Evolutionary conservation across 192 early-diverging fungal genomes (phyloP).

Genomic region (Lunasporangiospora selenospora): DNA sequence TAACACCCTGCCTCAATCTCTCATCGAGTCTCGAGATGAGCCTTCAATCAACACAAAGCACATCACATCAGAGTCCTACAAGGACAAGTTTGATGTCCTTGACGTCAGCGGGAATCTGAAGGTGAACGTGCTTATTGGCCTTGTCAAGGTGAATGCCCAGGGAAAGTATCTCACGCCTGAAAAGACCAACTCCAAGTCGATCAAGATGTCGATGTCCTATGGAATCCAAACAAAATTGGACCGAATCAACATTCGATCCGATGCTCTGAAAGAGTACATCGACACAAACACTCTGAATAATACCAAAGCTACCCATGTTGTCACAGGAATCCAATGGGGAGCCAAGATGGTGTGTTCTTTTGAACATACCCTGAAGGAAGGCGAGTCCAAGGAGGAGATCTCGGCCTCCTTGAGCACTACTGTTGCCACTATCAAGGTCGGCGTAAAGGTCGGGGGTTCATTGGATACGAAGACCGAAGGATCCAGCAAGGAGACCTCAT

Average conservation of each 20-base stretch:
- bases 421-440: neutral
- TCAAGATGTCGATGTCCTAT: conserved; percentile 10
- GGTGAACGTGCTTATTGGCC: neutral
- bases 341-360: conserved; percentile 10
- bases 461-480: neutral
- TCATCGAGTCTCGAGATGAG: conserved; percentile 11
- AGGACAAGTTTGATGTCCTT: conserved; percentile 7
- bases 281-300: conserved; percentile 2
- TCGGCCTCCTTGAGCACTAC: neutral
- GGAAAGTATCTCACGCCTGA: conserved; percentile 3
- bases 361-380: conserved; percentile 8
- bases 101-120: conserved; percentile 3
- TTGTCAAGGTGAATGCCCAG: conserved; percentile 1
- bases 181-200: neutral
- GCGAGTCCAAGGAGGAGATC: conserved; percentile 7
- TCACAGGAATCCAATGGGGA: conserved; percentile 14
- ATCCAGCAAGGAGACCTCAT: conserved; percentile 5
- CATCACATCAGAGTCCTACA: conserved; percentile 3
- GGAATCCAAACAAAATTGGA: conserved; percentile 10
- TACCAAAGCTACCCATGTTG: conserved; percentile 4
- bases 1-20: conserved; percentile 1
- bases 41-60: conserved; percentile 4
- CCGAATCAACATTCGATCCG: conserved; percentile 1
- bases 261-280: conserved; percentile 3
- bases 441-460: neutral